Evolutionary conservation across 148 eudicot species (phyloP).

Genomic region (Pharnaceum exiguum): DNA sequence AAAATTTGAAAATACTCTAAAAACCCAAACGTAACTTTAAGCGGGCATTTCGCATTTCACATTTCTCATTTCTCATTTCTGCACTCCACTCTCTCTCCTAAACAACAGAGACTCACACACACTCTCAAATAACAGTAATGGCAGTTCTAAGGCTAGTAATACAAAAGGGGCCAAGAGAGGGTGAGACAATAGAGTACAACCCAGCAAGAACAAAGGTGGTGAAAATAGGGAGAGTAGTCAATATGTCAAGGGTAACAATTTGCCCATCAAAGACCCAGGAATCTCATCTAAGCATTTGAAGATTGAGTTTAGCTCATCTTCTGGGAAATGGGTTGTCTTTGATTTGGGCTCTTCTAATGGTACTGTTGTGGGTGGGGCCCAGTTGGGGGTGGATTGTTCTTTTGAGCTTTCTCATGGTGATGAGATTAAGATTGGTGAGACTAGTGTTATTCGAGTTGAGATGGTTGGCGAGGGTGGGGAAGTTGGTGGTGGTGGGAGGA

Average conservation of each 20-base stretch:
- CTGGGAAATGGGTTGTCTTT: constrained; percentile 41
- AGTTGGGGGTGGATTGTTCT: constrained; percentile 28
- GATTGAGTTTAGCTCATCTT: constrained; percentile 32
- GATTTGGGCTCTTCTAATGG: constrained; percentile 83
- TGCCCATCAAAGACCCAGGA: constrained; percentile 67
- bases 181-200: constrained; percentile 50
- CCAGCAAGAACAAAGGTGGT: constrained; percentile 29
- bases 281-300: constrained; percentile 68
- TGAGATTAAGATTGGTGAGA: constrained; percentile 56
- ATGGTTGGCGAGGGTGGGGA: constrained; percentile 15
- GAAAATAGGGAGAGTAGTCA: constrained; percentile 51
- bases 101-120: no score
- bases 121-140: no score
- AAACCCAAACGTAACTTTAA: no score
- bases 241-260: constrained; percentile 61
- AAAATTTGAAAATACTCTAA: no score
- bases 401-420: constrained; percentile 42
- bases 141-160: constrained; percentile 46
- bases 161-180: constrained; percentile 64
- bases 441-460: constrained; percentile 42
- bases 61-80: no score
- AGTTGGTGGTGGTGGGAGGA: constrained; percentile 16
- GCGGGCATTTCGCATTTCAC: no score
- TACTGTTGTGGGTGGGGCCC: constrained; percentile 38
- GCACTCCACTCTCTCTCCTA: no score